Percentiles rank a stretch among this genome's conserved stretches.
Evolutionary conservation across 75 land plant species (phyloP).

Genomic region (Azolla pinnata): DNA sequence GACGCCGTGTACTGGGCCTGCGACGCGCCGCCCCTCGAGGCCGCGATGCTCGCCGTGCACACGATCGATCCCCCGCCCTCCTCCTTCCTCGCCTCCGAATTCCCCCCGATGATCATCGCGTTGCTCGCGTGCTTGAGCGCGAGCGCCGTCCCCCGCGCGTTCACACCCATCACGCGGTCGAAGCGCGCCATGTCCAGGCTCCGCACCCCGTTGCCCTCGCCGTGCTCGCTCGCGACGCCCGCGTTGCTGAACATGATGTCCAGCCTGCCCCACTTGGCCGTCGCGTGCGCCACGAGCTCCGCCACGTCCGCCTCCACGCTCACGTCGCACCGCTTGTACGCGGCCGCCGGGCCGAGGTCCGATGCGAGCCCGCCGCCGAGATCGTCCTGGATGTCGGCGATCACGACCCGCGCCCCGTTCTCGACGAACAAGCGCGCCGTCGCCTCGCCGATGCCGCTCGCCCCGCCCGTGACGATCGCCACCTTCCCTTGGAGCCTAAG

Average conservation of each 20-base stretch:
- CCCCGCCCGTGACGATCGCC: neutral
- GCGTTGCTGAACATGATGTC: slow-evolving; percentile 84
- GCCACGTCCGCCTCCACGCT: slow-evolving; percentile 49
- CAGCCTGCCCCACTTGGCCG: slow-evolving; percentile 39
- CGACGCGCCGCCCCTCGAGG: slow-evolving; percentile 12
- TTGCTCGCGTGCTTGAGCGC: slow-evolving; percentile 38
- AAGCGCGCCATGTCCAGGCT: slow-evolving; percentile 22
- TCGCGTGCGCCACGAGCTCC: slow-evolving; percentile 41
- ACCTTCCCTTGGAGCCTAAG: neutral
- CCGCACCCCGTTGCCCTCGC: slow-evolving; percentile 10
- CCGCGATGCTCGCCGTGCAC: slow-evolving; percentile 33
- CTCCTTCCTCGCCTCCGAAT: slow-evolving; percentile 1
- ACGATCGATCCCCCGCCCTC: slow-evolving; percentile 31
- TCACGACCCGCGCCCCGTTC: slow-evolving; percentile 31
- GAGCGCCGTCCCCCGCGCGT: slow-evolving; percentile 19
- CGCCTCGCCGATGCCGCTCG: slow-evolving; percentile 30
- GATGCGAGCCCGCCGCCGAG: slow-evolving; percentile 27
- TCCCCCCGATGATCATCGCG: slow-evolving; percentile 23
- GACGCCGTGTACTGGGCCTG: slow-evolving; percentile 11
- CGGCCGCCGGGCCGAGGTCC: slow-evolving; percentile 9
- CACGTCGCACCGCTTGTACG: slow-evolving; percentile 60
- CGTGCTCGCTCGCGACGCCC: slow-evolving; percentile 37
- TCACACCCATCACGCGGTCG: slow-evolving; percentile 23
- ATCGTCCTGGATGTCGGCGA: slow-evolving; percentile 37
- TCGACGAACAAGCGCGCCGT: slow-evolving; percentile 18